phyloP scores from a whole-genome alignment of 2,329 filamentous ascomycete species.

The Alternaria longipes region DNA sequence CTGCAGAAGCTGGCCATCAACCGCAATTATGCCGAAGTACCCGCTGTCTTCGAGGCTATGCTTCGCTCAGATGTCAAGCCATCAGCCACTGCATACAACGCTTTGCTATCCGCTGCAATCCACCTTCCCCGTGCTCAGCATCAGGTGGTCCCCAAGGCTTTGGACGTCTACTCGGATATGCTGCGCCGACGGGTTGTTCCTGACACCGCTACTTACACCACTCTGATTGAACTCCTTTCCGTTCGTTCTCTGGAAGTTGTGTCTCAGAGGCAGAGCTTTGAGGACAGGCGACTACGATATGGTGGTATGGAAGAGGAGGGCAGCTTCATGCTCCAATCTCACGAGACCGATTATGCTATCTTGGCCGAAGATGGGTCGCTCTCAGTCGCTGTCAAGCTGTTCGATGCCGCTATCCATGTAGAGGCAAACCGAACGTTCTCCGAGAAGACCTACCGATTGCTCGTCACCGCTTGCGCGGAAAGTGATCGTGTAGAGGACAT shows the following conservation, averaged over 20 bases:
- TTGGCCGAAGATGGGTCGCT: constrained; percentile 87
- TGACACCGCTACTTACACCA: constrained; percentile 86
- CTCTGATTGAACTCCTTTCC: constrained; percentile 83
- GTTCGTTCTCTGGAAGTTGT: constrained; percentile 81
- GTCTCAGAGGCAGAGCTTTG: constrained; percentile 74
- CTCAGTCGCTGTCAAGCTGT: constrained; percentile 83
- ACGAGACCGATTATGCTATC: constrained; percentile 86
- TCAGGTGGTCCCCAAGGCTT: constrained; percentile 86
- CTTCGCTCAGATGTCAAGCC: constrained; percentile 83
- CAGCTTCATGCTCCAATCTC: constrained; percentile 88
- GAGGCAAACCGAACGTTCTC: constrained; percentile 72
- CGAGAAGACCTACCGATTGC: constrained; percentile 81
- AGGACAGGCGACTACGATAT: constrained; percentile 84
- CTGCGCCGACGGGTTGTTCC: constrained; percentile 82
- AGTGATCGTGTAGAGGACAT: constrained; percentile 85
- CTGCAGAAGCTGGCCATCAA: constrained; percentile 76
- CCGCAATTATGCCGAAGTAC: constrained; percentile 85
- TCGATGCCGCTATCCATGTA: constrained; percentile 75
- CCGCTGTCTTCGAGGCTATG: constrained; percentile 89
- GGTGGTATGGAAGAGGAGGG: constrained; percentile 85
- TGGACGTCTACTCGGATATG: constrained; percentile 98
- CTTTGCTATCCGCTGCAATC: constrained; percentile 84
- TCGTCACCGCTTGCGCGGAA: constrained; percentile 88
- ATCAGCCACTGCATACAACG: constrained; percentile 88
- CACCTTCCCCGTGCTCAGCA: constrained; percentile 80